A percentile compares a stretch with the other conserved stretches of the same genome.
Evolutionary conservation across 768 basidiomycete genomes (phyloP).

Genomic region (Ramaria sp.): DNA sequence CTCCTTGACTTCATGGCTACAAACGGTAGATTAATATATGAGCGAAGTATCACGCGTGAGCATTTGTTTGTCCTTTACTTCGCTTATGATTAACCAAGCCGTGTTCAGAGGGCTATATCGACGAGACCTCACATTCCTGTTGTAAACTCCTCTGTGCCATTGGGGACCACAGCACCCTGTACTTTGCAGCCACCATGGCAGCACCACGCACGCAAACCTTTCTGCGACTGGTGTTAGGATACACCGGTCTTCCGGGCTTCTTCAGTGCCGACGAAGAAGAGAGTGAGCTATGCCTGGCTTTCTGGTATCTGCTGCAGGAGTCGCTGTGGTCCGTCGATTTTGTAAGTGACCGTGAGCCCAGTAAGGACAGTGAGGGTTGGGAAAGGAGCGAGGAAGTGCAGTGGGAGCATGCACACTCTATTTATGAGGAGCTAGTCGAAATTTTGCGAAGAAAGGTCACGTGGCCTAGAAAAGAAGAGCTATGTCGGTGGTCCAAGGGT

Average conservation of each 20-base stretch:
- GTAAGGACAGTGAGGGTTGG: conserved; percentile 1
- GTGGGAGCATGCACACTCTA: conserved; percentile 52
- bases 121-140: conserved; percentile 55
- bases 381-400: conserved; percentile 21
- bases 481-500: conserved; percentile 63
- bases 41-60: conserved; percentile 27
- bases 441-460: conserved; percentile 62
- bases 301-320: conserved; percentile 90
- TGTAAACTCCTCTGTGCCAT: conserved; percentile 75
- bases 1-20: conserved; percentile 68
- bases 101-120: conserved; percentile 31
- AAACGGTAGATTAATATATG: conserved; percentile 39
- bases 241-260: conserved; percentile 63
- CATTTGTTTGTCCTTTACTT: conserved; percentile 1
- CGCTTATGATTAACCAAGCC: neutral
- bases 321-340: conserved; percentile 64
- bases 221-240: conserved; percentile 57
- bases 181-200: conserved; percentile 61
- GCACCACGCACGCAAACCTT: conserved; percentile 57
- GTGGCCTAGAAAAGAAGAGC: conserved; percentile 44
- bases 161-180: conserved; percentile 78
- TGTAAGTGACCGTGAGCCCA: conserved; percentile 21
- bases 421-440: conserved; percentile 70
- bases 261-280: conserved; percentile 81
- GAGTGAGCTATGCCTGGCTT: conserved; percentile 77